Evolutionary conservation across 169 alveolate species (phyloP), one percentile per base, ranked within the genome.

Genomic region (Plasmodium fragile): DNA sequence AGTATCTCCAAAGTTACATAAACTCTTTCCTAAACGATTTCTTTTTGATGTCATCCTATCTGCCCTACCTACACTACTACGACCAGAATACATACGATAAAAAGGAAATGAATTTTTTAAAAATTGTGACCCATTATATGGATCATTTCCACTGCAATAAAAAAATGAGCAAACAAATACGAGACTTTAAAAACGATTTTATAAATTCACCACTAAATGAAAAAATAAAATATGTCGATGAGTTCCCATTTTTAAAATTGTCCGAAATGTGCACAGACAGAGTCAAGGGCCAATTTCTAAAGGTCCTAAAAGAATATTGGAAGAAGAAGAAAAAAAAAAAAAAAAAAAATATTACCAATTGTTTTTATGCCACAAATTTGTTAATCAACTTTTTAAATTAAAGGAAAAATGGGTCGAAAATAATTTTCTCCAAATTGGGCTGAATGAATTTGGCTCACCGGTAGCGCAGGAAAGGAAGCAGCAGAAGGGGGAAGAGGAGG

Each of bases 321-420:
- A 70, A 70, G 78, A 52, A 49, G 41, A 72, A 84, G 45, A 73
- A 84, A 52, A 84, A 84, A 73, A 84, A 72, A 84, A 53, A 84
- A 84, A 75, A 84, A 30, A 18, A 75, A 34, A 28, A 73, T 73
- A 84, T n/a, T 49, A 75, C 43, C 75, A 84, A 65, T 22, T 84
- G 3, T 25, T 32, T 13, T 25, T 49, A 53, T 84, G 59, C 55
- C 25, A 53, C 25, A 84, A 75, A 72, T 49, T 84, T 13, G 36
- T 45, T n/a, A 75, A 73, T 49, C 59, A 72, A 10, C 32, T 72
- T 16, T 73, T 30, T 28, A 84, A 49, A 28, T 55, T 84, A 53
- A 84, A 75, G 59, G 93, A 84, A 45, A 84, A 84, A 73, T 45
- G 52, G 13, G 93, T 72, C 18, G 93, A 84, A 53, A 84, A 84